These are phyloP conservation scores for Lentinula sp. DNA, from an alignment of 768 basidiomycete species.

Conservation along the genomic window DNA sequence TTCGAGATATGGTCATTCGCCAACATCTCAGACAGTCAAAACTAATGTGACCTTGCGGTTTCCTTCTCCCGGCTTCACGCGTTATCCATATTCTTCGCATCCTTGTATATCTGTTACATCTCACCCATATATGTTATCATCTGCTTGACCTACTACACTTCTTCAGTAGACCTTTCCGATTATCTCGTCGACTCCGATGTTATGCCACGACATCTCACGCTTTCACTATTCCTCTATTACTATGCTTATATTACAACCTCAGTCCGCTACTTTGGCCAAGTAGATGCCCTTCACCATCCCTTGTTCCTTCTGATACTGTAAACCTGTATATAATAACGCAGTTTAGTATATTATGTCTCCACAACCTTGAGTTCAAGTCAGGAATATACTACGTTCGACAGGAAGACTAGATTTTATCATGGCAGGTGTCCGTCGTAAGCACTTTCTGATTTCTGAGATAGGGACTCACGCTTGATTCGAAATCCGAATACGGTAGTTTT, in stretches of 20 bases:
- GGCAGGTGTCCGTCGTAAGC: neutral
- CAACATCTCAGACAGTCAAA: constrained; percentile 72
- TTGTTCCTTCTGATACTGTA: neutral
- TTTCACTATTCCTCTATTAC: neutral
- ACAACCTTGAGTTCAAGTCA: too few species aligned
- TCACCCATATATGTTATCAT: neutral
- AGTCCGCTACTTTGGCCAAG: too few species aligned
- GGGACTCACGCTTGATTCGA: neutral
- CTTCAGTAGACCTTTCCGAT: neutral
- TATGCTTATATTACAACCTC: too few species aligned
- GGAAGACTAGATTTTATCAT: too few species aligned
- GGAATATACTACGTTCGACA: too few species aligned
- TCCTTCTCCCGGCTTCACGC: neutral
- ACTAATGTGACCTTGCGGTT: constrained; percentile 38
- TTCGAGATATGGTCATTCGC: constrained; percentile 78
- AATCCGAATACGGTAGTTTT: neutral
- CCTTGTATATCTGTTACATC: neutral
- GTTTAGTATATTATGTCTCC: neutral
- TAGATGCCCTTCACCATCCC: neutral
- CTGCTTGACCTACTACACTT: neutral
- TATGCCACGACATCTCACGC: neutral
- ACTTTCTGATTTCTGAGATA: neutral
- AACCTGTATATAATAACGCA: neutral
- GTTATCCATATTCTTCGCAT: too few species aligned
- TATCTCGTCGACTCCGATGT: neutral